These are phyloP conservation scores for Castanopsis chinensis DNA, from an alignment of 306 rosid genomes.

Conservation along the genomic window DNA sequence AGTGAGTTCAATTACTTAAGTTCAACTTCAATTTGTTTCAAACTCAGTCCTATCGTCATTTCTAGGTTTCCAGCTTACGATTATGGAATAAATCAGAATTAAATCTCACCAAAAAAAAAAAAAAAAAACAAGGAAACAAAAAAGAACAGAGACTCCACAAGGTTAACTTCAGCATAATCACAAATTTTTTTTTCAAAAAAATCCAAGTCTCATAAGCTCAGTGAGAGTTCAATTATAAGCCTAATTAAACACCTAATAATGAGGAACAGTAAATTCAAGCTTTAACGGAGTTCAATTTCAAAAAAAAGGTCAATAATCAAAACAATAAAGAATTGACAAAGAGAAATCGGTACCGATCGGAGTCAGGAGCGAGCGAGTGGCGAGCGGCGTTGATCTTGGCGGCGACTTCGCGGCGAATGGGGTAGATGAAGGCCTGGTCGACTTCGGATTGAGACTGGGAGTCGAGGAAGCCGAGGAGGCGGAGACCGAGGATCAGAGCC, in stretches of 20 bases:
- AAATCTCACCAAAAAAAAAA: no score
- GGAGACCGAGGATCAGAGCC: slow-evolving; percentile 63
- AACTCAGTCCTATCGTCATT: no score
- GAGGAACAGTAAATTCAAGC: background rate
- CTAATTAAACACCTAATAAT: no score
- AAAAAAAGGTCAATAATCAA: background rate
- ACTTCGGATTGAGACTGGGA: slow-evolving; percentile 45
- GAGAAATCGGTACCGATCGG: slow-evolving; percentile 55
- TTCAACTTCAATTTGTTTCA: no score
- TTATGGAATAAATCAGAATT: no score
- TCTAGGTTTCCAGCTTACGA: no score
- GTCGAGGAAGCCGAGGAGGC: slow-evolving; percentile 83
- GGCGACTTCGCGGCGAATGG: slow-evolving; percentile 59
- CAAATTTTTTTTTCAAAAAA: no score
- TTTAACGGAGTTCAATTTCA: background rate
- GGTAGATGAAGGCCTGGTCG: slow-evolving; percentile 61
- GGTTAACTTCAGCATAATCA: no score
- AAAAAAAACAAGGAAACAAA: no score
- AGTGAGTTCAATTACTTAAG: background rate
- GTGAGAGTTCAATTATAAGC: no score
- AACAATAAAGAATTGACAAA: background rate
- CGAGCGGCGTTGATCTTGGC: slow-evolving; percentile 51
- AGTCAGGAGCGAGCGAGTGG: slow-evolving; percentile 46
- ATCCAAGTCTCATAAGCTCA: no score
- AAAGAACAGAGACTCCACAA: no score